Conservation (phyloP, 345 rosid genomes). For the Orychophragmus violaceus region DNA sequence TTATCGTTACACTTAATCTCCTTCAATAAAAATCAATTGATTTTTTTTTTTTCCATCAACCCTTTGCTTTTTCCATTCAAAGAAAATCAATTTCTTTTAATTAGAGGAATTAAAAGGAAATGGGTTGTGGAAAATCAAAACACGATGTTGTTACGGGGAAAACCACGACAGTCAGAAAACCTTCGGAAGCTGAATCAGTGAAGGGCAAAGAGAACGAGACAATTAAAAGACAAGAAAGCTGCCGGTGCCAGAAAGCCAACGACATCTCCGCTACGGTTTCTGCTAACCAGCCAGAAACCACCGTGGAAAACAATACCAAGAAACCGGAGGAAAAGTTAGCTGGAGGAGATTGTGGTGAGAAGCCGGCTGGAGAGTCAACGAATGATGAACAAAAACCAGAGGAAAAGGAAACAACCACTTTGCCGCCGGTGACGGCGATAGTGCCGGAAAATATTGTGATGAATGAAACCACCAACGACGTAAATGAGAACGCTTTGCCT, state of each 20-base stretch:
- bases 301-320: not conserved
- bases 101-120: not conserved
- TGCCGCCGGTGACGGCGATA: not conserved
- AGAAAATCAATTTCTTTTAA: not conserved
- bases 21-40: slow-evolving; percentile 18
- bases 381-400: not conserved
- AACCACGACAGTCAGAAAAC: slow-evolving; percentile 34
- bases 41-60: not conserved
- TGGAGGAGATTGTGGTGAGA: slow-evolving; percentile 1
- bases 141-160: slow-evolving; percentile 57
- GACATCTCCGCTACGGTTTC: slow-evolving; percentile 2
- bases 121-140: slow-evolving; percentile 88
- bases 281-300: not conserved
- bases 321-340: slow-evolving; percentile 1
- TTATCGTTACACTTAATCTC: slow-evolving; percentile 10
- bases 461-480: slow-evolving; percentile 18
- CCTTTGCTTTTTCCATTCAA: not conserved
- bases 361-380: not conserved
- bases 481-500: slow-evolving; percentile 4
- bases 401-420: not conserved
- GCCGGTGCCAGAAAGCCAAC: slow-evolving; percentile 12
- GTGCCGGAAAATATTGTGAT: not conserved
- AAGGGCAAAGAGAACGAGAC: slow-evolving; percentile 20
- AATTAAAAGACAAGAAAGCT: slow-evolving; percentile 35
- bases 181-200: slow-evolving; percentile 17